A percentile compares a stretch with the other conserved stretches of the same genome.
Conservation (phyloP, 1,139 yeast genomes). For the Geotrichum macrosporum region DNA sequence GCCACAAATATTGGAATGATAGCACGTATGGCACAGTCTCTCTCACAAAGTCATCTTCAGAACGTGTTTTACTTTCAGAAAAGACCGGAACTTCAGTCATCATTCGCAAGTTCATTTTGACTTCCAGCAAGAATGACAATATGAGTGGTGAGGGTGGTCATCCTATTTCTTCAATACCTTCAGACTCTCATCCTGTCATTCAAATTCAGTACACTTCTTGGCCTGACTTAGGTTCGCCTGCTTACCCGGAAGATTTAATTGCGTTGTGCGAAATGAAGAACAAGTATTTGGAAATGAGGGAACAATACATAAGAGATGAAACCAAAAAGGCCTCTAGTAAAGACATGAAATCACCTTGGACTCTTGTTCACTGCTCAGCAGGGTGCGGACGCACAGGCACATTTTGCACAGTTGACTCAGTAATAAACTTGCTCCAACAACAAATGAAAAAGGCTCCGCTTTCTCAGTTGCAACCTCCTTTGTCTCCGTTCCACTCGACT, state of each 20-base stretch:
- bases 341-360: conserved; percentile 37
- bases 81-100: conserved; percentile 23
- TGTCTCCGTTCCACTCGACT: conserved; percentile 5
- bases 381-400: conserved; percentile 94
- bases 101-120: conserved; percentile 25
- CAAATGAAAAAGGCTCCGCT: conserved; percentile 12
- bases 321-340: conserved; percentile 23
- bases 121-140: not conserved
- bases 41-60: conserved; percentile 13
- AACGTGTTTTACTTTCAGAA: conserved; percentile 15
- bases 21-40: conserved; percentile 32
- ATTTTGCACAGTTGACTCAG: conserved; percentile 68
- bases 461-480: not conserved
- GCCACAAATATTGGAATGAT: conserved; percentile 54
- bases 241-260: conserved; percentile 49
- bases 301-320: conserved; percentile 25
- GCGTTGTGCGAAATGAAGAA: conserved; percentile 50
- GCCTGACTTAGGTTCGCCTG: conserved; percentile 80
- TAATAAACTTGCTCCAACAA: conserved; percentile 45
- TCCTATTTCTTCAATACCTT: not conserved
- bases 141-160: not conserved
- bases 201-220: conserved; percentile 71
- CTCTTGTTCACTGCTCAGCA: conserved; percentile 80
- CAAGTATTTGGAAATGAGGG: conserved; percentile 24
- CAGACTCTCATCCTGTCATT: conserved; percentile 40